Conservation (phyloP, 2,329 filamentous ascomycete genomes). For the Sporothrix pseudoabietina region DNA sequence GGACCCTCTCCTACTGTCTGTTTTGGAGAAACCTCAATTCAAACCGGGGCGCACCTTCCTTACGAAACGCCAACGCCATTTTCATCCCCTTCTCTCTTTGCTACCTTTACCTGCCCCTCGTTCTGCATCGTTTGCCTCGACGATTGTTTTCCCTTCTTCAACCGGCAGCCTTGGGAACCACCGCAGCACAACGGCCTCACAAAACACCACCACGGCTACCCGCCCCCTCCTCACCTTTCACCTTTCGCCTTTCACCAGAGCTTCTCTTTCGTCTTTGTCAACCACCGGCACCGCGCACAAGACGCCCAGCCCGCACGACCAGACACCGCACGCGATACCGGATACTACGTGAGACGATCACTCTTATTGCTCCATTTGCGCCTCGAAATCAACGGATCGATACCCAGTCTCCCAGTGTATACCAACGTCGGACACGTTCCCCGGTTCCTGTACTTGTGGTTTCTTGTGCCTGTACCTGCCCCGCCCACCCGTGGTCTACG, state of each 20-base stretch:
- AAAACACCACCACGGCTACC: not conserved
- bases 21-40: conserved; percentile 4
- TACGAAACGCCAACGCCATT: no score
- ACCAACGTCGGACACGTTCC: not conserved
- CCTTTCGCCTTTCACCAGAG: not conserved
- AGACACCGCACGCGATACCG: not conserved
- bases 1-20: not conserved
- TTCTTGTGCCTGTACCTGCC: not conserved
- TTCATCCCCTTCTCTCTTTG: not conserved
- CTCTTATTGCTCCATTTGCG: not conserved
- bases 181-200: not conserved
- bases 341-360: not conserved
- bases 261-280: not conserved
- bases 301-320: not conserved
- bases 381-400: not conserved
- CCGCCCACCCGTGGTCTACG: not conserved
- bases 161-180: not conserved
- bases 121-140: not conserved
- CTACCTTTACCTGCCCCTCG: not conserved
- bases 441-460: not conserved
- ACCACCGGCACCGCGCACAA: not conserved
- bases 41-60: not conserved
- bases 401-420: not conserved
- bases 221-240: not conserved
- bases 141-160: not conserved